A percentile compares a stretch with the other conserved stretches of the same genome.
phyloP scores from a whole-genome alignment of 2,329 filamentous ascomycete genomes.

The Ophiocordyceps camponoti-rufipedis region DNA sequence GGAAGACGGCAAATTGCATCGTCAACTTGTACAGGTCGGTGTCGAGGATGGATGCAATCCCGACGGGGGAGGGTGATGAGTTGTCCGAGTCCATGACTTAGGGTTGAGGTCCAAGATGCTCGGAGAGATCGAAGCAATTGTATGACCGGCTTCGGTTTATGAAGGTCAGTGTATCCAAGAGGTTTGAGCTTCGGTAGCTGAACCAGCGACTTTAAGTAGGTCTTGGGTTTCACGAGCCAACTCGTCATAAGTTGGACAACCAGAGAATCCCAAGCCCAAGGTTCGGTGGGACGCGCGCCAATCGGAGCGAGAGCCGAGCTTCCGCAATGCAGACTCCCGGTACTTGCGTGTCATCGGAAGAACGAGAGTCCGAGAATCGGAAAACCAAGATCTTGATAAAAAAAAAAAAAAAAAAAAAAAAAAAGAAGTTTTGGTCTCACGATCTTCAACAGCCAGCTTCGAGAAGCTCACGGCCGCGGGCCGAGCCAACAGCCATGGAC shows the following conservation, averaged over 20 bases:
- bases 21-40: constrained; percentile 89
- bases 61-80: constrained; percentile 50
- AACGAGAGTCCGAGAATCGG: neutral
- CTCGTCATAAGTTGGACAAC: too few species aligned
- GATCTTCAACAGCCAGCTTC: neutral
- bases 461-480: neutral
- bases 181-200: too few species aligned
- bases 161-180: too few species aligned
- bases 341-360: neutral
- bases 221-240: too few species aligned
- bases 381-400: neutral
- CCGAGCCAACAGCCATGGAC: constrained; percentile 45
- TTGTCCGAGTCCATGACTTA: constrained; percentile 44
- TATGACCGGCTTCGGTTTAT: too few species aligned
- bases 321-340: neutral
- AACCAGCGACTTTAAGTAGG: too few species aligned
- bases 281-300: neutral
- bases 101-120: too few species aligned
- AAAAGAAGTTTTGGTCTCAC: neutral
- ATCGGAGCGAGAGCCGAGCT: neutral
- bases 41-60: constrained; percentile 67
- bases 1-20: constrained; percentile 93
- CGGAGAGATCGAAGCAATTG: too few species aligned
- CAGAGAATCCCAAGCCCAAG: neutral
- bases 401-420: neutral